Conservation (phyloP, 2,329 filamentous ascomycete species). For the Colletotrichum falcatum region DNA sequence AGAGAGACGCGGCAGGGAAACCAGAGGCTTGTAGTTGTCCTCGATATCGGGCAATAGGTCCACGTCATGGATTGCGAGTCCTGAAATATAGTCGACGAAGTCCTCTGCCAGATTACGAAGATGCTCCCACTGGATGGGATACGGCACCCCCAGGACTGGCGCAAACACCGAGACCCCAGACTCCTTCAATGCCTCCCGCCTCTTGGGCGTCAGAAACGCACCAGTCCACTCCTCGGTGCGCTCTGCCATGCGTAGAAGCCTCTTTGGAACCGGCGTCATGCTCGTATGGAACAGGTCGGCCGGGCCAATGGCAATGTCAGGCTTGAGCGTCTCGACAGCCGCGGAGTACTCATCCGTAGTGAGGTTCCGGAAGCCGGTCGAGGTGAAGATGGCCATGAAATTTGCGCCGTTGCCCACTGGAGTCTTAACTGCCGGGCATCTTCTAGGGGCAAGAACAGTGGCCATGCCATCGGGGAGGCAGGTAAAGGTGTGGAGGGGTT, state of each 20-base stretch:
- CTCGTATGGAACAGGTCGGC: constrained; percentile 73
- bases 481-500: constrained; percentile 81
- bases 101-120: constrained; percentile 77
- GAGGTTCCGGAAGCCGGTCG: constrained; percentile 83
- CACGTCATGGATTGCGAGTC: constrained; percentile 83
- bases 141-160: constrained; percentile 79
- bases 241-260: constrained; percentile 85
- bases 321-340: constrained; percentile 72
- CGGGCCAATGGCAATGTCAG: constrained; percentile 84
- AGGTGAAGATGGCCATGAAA: constrained; percentile 83
- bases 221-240: constrained; percentile 86
- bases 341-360: constrained; percentile 76
- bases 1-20: constrained; percentile 77
- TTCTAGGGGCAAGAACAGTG: constrained; percentile 81
- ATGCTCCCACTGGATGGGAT: constrained; percentile 83
- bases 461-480: constrained; percentile 74
- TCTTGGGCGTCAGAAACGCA: constrained; percentile 68
- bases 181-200: constrained; percentile 47
- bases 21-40: constrained; percentile 63
- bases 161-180: constrained; percentile 65
- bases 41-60: constrained; percentile 76
- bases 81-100: constrained; percentile 68
- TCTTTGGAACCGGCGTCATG: constrained; percentile 73
- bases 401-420: constrained; percentile 78
- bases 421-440: constrained; percentile 79